These are phyloP conservation scores for Wickerhamomyces sp. DNA, from an alignment of 1,139 yeast species.

Conservation along the genomic window DNA sequence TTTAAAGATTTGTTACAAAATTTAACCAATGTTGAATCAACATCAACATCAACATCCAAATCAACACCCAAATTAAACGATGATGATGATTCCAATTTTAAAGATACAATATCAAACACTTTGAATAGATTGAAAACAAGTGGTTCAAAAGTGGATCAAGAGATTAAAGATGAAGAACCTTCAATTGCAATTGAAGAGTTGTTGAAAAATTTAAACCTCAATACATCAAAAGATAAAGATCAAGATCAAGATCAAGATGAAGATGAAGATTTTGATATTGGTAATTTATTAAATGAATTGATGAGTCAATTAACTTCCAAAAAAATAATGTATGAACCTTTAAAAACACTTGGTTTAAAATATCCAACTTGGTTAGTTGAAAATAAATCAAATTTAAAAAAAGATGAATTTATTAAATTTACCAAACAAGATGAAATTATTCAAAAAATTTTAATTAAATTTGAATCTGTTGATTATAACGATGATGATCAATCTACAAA, in stretches of 20 bases:
- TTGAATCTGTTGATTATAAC: constrained; percentile 49
- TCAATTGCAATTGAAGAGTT: constrained; percentile 60
- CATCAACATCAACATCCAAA: constrained; percentile 6
- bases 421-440: constrained; percentile 51
- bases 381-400: constrained; percentile 37
- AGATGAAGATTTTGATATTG: constrained; percentile 45
- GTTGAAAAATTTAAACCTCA: constrained; percentile 35
- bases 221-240: no score
- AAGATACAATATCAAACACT: constrained; percentile 75
- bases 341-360: constrained; percentile 72
- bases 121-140: constrained; percentile 71
- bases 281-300: constrained; percentile 69
- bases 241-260: constrained; percentile 32
- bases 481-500: constrained; percentile 48
- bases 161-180: constrained; percentile 43
- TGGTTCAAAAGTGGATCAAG: constrained; percentile 61
- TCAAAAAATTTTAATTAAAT: constrained; percentile 46
- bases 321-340: constrained; percentile 83
- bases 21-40: constrained; percentile 30
- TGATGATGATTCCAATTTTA: constrained; percentile 44
- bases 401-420: constrained; percentile 46
- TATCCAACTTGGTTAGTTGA: constrained; percentile 40
- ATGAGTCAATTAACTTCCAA: constrained; percentile 81
- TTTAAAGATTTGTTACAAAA: constrained; percentile 48
- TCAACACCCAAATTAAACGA: constrained; percentile 7